Evolutionary conservation across 495 filamentous ascomycete species (phyloP), one percentile per base, ranked within the genome.

Genomic region (Chaetomium fimeti): DNA sequence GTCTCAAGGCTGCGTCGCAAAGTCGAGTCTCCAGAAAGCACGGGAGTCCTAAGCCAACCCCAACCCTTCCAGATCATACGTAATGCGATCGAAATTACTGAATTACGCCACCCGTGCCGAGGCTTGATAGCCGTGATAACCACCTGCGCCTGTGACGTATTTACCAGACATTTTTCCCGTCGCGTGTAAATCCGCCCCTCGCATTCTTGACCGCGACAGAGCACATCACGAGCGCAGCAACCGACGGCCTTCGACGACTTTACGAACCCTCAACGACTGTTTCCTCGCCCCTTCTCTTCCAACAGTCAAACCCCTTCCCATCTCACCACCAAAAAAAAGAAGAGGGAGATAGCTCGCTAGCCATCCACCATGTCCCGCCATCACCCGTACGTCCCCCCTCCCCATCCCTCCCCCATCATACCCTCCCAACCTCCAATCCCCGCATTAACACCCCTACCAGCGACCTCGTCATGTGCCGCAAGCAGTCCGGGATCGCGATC

Each of bases 381-480:
- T 63, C 75, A 77, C 43, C 75, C 75, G 72, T 74, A 72, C 51
- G 72, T 64, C 38, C 48, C 45, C 25, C 24, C 45, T 47, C 59
- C 29, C 49, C 25, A 49, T 40, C 18, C 43, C 8, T 55, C 62
- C 56, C 53, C 47, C 42, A n/a, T n/a, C n/a, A n/a, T n/a, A n/a
- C 32, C 57, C 25, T 27, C 57, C 8, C 42, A 45, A 22, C 29
- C 1, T 24, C 38, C 13, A 57, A 27, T 12, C 12, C 25, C 20
- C 43, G 9, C 1, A 13, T 12, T 69, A 66, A 78, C 36, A 15
- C 29, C 29, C 57, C 57, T n/a, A 18, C 45, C 73, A 91, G 89
- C 75, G 94, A 99, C 82, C 88, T 99, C 65, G 94, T 99, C 69
- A 99, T 99, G 94, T 99, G 94, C 86, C 93, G 95, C 80, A 98